Base-by-base conservation (phyloP, 805 yeast species). In the Starmerella sp. region DNA sequence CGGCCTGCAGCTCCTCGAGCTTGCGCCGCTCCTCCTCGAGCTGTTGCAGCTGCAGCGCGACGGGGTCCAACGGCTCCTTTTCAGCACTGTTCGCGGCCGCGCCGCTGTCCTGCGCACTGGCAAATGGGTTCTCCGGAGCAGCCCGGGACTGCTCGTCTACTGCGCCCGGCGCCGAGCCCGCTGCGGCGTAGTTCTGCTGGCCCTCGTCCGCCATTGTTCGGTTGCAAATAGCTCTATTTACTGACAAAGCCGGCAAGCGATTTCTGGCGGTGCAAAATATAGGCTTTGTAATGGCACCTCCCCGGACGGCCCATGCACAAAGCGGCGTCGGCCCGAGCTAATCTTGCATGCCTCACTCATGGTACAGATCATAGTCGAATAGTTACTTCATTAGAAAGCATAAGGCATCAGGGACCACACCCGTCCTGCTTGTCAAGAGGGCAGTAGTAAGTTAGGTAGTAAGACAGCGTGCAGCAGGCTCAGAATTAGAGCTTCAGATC, bases 21-120 rank as follows among this genome's bases (percentile, higher is more conserved):
- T 74, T 74, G 4, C 79, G 79, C 6, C 85, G 81, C 65, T 84
- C 90, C 53, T 76, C 76, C 59, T 79, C 82, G 75, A 83, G 77
- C 60, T 75, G 60, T 36, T 54, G 48, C 28, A 58, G 46, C 57
- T 58, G 62, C 36, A 36, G 54, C 42, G 59, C 57, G 37, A 56
- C 52, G 11, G 54, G 53, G 13, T 51, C 57, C 22, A 47, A 42
- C 37, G 46, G 38, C 39, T 29, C 35, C 48, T 36, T 15, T 15
- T 32, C 39, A 6, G 48, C 28, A n/a, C 6, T 31, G 48, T 5
- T 11, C 15, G 36, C 15, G 29, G 37, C 42, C 37, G 15, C 35
- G 7, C 31, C 31, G 38, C 22, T 8, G 34, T 32, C 35, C 42
- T 14, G 35, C 13, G 38, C 11, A 7, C 7, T n/a, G 13, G 35